Evolutionary conservation across 176 grass and related monocot genomes (phyloP), one percentile per base, ranked within the genome.

Genomic region (Cenchrus purpureus): DNA sequence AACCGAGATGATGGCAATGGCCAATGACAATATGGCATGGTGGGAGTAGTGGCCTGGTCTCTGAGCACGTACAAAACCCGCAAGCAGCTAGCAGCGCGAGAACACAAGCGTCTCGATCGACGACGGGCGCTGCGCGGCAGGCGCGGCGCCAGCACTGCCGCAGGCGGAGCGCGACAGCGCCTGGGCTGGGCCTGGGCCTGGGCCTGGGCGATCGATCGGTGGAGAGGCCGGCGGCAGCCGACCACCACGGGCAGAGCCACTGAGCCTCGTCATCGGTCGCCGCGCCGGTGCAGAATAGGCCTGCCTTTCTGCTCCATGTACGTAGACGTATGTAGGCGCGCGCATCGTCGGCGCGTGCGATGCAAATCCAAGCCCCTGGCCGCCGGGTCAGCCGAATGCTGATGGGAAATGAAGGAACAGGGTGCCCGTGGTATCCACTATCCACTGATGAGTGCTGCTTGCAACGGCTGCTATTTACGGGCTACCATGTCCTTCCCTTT

Each of bases 111-210:
- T 7, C 37, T 40, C 37, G 37, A 40, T 25, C 37, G 37, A 40
- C 12, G 14, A 50, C 49, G 44, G 73, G 56, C 16, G 57, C 56
- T 54, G 44, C 13, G 16, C 46, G 20, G 79, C 57, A 64, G 14
- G 17, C 20, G 40, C 12, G 2, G 43, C 0, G 52, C 14, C 13
- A n/a, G 62, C 46, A 14, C 28, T 29, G 22, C 1, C 28, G 60
- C 78, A 80, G 57, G 76, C 20, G 12, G 57, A 46, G 64, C 6
- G 64, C 64, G 79, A 82, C 79, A 82, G 79, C 79, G 51, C 51
- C 79, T 70, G 73, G 29, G 73, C 52, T 7, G 49, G 22, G 20
- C 62, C 62, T 65, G 73, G 51, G 1, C 29, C 22, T 25, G 22
- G 22, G 22, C 22, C 22, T 25, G 22, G 37, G 4, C 37, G 37